These are phyloP conservation scores for Talaromyces sp. DNA, from an alignment of 2,329 filamentous ascomycete species.

Conservation along the genomic window DNA sequence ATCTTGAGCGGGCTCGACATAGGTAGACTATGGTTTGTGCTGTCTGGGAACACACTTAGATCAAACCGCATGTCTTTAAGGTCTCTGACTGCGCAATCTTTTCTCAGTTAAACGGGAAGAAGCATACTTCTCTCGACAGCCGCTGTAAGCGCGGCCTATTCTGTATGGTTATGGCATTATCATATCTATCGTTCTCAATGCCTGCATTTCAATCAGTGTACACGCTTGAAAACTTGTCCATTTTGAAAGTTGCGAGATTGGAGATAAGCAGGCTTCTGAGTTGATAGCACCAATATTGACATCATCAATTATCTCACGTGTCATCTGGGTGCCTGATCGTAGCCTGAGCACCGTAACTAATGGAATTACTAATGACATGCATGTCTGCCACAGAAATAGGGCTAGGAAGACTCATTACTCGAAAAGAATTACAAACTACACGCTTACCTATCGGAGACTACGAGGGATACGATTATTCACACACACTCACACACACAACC, in stretches of 20 bases:
- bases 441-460: background rate
- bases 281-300: background rate
- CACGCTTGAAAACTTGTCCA: background rate
- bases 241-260: background rate
- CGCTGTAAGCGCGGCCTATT: conserved; percentile 12
- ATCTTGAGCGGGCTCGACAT: background rate
- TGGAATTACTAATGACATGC: background rate
- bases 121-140: background rate
- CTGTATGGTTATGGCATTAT: background rate
- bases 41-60: background rate
- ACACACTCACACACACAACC: background rate
- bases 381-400: background rate
- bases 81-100: background rate
- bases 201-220: background rate
- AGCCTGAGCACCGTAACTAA: background rate
- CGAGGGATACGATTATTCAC: no score
- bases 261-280: background rate
- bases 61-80: background rate
- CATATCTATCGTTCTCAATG: background rate
- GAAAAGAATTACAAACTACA: background rate
- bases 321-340: background rate
- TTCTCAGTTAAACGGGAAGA: background rate
- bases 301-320: background rate
- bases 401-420: background rate
- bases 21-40: background rate